phyloP scores from a whole-genome alignment of 345 rosid genomes.

The Aethionema arabicum region DNA sequence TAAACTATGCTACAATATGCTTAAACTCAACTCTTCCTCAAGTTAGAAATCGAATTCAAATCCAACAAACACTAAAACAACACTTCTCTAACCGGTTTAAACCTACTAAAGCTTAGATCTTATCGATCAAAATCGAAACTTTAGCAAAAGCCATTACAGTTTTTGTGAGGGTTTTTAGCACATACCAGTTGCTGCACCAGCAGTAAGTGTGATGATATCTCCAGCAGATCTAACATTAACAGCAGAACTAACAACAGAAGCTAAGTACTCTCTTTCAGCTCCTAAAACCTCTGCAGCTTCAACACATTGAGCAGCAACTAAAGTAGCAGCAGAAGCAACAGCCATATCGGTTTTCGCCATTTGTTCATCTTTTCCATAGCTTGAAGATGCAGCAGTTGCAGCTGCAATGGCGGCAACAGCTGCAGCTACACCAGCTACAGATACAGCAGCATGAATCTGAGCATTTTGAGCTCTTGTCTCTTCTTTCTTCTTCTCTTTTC shows the following conservation, averaged over 20 bases:
- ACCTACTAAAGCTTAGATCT: not conserved
- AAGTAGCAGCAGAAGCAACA: conserved; percentile 76
- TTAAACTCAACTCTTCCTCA: too few species aligned
- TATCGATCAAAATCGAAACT: not conserved
- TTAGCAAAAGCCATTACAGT: not conserved
- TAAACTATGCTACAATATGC: too few species aligned
- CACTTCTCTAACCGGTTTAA: too few species aligned
- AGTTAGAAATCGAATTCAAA: too few species aligned
- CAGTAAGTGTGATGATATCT: conserved; percentile 83
- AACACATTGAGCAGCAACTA: conserved; percentile 86
- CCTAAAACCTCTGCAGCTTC: conserved; percentile 93
- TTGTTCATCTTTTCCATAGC: conserved; percentile 74
- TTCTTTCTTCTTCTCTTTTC: conserved; percentile 88
- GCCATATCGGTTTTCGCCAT: conserved; percentile 84
- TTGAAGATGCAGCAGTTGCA: conserved; percentile 69
- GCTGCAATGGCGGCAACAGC: conserved; percentile 88
- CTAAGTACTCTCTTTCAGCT: conserved; percentile 81
- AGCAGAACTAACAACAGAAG: conserved; percentile 73
- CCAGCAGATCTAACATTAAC: conserved; percentile 80
- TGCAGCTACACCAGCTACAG: conserved; percentile 84
- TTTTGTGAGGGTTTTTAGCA: not conserved
- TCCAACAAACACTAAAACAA: too few species aligned
- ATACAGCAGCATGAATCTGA: conserved; percentile 80
- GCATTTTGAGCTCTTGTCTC: conserved; percentile 78
- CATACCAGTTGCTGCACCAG: conserved; percentile 86